Conservation (phyloP, 805 yeast genomes). For the Candida xiaguanensis region DNA sequence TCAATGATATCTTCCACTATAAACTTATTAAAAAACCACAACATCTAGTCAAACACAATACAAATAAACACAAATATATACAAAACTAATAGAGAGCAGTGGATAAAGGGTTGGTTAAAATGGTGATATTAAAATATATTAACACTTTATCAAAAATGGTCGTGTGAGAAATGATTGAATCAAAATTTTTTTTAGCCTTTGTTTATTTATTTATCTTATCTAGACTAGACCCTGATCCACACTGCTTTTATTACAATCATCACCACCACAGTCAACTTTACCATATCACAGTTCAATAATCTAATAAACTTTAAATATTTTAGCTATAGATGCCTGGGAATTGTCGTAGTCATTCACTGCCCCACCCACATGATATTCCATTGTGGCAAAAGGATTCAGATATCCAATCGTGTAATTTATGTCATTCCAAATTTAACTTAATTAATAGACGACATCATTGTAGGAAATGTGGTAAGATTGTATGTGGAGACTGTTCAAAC, state of each 20-base stretch:
- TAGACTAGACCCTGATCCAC: background rate
- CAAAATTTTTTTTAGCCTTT: background rate
- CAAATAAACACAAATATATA: too few relatives aligned
- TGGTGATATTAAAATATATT: background rate
- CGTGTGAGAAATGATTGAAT: background rate
- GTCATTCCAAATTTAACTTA: conserved; percentile 50
- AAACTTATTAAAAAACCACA: too few relatives aligned
- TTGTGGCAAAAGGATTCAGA: conserved; percentile 71
- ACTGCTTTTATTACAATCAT: background rate
- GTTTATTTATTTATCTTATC: conserved; percentile 1
- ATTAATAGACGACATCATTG: conserved; percentile 81
- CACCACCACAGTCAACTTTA: background rate
- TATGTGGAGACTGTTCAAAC: conserved; percentile 66
- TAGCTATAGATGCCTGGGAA: background rate
- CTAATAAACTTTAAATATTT: too few relatives aligned
- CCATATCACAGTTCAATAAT: too few relatives aligned
- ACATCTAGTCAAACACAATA: too few relatives aligned
- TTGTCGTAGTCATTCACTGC: background rate
- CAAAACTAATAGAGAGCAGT: too few relatives aligned
- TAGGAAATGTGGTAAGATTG: conserved; percentile 74
- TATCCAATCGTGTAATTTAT: conserved; percentile 50
- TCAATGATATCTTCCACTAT: too few relatives aligned
- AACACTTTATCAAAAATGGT: background rate
- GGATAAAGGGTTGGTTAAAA: background rate
- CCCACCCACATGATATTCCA: background rate